A percentile compares a stretch with the other conserved stretches of the same genome.
Conservation (phyloP, 2,329 filamentous ascomycete species). For the Colletotrichum lentis region DNA sequence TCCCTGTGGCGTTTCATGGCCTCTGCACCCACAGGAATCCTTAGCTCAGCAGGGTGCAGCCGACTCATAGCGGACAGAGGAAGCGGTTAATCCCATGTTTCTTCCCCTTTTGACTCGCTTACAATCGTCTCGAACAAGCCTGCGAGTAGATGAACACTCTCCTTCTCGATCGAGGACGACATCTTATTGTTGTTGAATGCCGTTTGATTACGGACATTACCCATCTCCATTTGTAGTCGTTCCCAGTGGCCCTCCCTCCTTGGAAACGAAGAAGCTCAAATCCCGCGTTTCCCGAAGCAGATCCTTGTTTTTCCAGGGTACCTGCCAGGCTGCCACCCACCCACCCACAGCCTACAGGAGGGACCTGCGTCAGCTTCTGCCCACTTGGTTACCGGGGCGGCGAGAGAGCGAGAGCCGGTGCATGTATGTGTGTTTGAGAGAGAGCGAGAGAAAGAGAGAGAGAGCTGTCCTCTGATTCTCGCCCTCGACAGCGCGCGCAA, state of each 20-base stretch:
- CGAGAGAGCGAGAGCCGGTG: neutral
- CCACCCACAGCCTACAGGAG: neutral
- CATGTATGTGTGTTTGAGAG: too few species aligned
- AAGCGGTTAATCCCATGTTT: slow-evolving; percentile 30
- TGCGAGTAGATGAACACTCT: neutral
- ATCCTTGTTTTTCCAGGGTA: slow-evolving; percentile 10
- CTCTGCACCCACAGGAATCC: slow-evolving; percentile 22
- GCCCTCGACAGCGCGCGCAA: slow-evolving; percentile 10
- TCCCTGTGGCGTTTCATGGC: slow-evolving; percentile 33
- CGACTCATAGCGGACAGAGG: neutral
- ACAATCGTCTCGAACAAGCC: neutral
- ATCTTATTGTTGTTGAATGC: neutral
- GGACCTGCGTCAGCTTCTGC: slow-evolving; percentile 36
- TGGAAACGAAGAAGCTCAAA: slow-evolving; percentile 1
- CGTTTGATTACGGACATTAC: too few species aligned
- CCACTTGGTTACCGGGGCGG: slow-evolving; percentile 34
- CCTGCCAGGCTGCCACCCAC: too few species aligned
- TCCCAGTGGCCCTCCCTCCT: neutral
- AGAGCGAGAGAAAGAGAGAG: slow-evolving; percentile 3
- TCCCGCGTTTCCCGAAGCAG: slow-evolving; percentile 18
- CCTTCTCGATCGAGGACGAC: slow-evolving; percentile 1
- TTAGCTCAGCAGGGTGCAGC: slow-evolving; percentile 28
- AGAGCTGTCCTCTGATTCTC: slow-evolving; percentile 33
- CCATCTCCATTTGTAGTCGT: neutral
- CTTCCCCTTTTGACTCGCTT: neutral